Percentiles rank a stretch among this genome's conserved stretches.
Conservation (phyloP, 1,284 basidiomycete species). For the Marasmius fiardii region DNA sequence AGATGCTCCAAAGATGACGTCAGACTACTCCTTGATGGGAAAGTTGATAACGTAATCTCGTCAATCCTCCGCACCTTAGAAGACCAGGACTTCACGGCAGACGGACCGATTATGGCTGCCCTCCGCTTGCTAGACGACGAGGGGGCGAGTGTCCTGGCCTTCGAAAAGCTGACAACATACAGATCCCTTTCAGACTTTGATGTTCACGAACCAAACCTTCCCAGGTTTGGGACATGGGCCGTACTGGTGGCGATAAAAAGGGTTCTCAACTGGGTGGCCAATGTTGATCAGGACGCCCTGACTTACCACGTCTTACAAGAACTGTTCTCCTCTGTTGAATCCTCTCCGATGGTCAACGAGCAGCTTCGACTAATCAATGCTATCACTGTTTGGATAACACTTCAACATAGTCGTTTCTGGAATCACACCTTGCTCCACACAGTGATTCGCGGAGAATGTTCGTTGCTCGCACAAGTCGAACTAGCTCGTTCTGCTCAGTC, state of each 20-base stretch:
- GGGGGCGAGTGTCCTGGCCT: conserved; percentile 26
- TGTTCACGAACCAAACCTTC: conserved; percentile 60
- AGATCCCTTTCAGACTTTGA: conserved; percentile 44
- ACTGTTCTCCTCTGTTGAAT: conserved; percentile 66
- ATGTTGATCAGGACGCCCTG: conserved; percentile 43
- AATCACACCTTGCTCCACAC: conserved; percentile 60
- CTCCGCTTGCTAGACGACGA: conserved; percentile 24
- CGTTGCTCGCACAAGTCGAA: conserved; percentile 67
- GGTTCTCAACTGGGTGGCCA: conserved; percentile 40
- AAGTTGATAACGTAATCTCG: conserved; percentile 53
- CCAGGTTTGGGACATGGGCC: conserved; percentile 44
- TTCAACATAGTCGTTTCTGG: conserved; percentile 51
- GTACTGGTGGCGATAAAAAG: conserved; percentile 59
- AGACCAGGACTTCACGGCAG: conserved; percentile 50
- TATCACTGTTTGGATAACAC: conserved; percentile 70
- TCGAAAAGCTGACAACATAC: conserved; percentile 48
- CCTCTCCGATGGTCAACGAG: conserved; percentile 81
- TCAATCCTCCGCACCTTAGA: conserved; percentile 57
- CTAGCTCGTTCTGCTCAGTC: conserved; percentile 68
- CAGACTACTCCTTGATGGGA: conserved; percentile 30
- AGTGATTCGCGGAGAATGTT: conserved; percentile 65
- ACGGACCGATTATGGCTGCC: conserved; percentile 36
- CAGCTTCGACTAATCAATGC: conserved; percentile 77
- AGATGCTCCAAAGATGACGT: conserved; percentile 30
- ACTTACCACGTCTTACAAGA: conserved; percentile 78